Conservation (phyloP, 2,329 filamentous ascomycete species). For the Trichoderma afroharzianum region DNA sequence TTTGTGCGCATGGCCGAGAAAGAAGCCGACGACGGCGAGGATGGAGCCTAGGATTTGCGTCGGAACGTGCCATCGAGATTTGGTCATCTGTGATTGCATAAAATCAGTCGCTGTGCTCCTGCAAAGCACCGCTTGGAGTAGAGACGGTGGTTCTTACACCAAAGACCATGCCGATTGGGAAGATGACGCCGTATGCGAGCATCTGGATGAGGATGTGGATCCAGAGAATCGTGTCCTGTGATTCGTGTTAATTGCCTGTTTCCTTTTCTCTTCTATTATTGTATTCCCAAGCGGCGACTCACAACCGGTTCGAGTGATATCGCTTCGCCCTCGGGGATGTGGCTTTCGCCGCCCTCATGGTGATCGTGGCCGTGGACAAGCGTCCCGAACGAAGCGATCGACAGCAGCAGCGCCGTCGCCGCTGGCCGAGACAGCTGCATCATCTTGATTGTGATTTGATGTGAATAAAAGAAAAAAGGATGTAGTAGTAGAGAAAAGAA, state of each 20-base stretch:
- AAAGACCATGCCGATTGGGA: conserved; percentile 91
- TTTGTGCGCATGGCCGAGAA: conserved; percentile 85
- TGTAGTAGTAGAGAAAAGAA: background rate
- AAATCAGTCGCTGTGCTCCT: conserved; percentile 6
- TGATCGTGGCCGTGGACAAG: conserved; percentile 46
- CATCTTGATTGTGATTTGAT: background rate
- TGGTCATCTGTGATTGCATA: conserved; percentile 61
- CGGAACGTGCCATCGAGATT: conserved; percentile 92
- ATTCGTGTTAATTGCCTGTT: conserved; percentile 29
- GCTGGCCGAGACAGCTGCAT: conserved; percentile 17
- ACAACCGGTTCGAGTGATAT: conserved; percentile 73
- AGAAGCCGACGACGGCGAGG: conserved; percentile 79
- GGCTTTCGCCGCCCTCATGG: conserved; percentile 40
- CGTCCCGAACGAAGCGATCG: conserved; percentile 25
- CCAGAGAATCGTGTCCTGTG: conserved; percentile 80
- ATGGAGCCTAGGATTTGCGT: conserved; percentile 71
- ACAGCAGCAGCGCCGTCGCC: conserved; percentile 20
- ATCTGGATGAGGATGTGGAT: conserved; percentile 87
- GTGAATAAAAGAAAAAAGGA: background rate
- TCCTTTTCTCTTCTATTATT: background rate
- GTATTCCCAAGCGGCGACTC: conserved; percentile 30
- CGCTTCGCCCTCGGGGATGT: conserved; percentile 65
- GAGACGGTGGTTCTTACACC: conserved; percentile 57
- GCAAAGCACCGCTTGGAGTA: background rate
- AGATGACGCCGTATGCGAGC: conserved; percentile 84